phyloP scores from a whole-genome alignment of 768 basidiomycete genomes.

The Mrakia hoshinonis region DNA sequence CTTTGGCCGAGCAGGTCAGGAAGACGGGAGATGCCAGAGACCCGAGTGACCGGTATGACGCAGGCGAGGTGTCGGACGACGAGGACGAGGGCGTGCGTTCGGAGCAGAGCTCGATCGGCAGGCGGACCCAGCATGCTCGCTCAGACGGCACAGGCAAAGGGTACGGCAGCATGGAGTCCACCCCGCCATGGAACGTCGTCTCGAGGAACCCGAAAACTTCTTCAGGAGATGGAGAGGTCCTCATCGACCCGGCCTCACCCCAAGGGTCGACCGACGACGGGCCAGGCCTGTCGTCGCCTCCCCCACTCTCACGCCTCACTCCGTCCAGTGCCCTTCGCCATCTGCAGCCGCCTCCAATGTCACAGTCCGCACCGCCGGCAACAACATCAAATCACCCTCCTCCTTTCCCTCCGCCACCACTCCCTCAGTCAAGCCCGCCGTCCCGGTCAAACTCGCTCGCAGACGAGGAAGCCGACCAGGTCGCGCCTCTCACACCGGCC shows the following conservation, averaged over 20 bases:
- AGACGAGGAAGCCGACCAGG: not conserved
- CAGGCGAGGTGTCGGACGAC: not conserved
- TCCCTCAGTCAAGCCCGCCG: not conserved
- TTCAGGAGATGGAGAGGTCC: not conserved
- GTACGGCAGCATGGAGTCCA: slow-evolving; percentile 19
- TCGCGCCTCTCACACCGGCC: not conserved
- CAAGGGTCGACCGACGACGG: not conserved
- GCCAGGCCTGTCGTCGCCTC: not conserved
- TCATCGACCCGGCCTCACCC: not conserved
- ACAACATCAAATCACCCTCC: not conserved
- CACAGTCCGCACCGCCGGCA: not conserved
- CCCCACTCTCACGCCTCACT: slow-evolving; percentile 12
- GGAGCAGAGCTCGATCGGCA: not conserved
- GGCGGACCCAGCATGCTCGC: not conserved
- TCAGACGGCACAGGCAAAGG: slow-evolving; percentile 1
- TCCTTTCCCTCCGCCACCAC: not conserved
- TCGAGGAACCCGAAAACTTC: not conserved
- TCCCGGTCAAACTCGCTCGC: not conserved
- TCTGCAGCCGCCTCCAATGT: not conserved
- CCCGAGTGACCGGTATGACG: too few relatives aligned
- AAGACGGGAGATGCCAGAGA: not conserved
- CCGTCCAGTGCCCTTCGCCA: slow-evolving; percentile 9
- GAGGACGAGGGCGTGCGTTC: not conserved
- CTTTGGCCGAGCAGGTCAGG: not conserved
- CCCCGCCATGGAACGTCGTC: not conserved